phyloP scores from a whole-genome alignment of 2,329 filamentous ascomycete species.

The Aureobasidium sp. region DNA sequence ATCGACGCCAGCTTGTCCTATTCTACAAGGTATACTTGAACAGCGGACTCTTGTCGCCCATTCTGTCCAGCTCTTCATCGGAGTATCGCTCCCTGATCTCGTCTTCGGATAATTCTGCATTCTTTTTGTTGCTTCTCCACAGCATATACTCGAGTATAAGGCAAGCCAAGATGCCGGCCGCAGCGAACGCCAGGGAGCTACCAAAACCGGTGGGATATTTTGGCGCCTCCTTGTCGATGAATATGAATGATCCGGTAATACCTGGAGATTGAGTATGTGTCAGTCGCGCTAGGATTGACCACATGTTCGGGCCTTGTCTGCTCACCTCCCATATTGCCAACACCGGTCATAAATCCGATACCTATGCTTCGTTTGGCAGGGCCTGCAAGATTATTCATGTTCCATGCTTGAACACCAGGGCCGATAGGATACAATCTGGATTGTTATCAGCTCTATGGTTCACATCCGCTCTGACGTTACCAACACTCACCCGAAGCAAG shows the following conservation, averaged over 20 bases:
- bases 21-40: conserved; percentile 32
- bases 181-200: conserved; percentile 26
- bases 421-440: conserved; percentile 24
- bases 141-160: conserved; percentile 30
- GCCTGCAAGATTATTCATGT: conserved; percentile 28
- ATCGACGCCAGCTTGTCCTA: too few species aligned
- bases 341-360: conserved; percentile 33
- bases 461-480: background rate
- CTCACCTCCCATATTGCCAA: conserved; percentile 34
- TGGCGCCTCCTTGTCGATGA: conserved; percentile 19
- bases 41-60: conserved; percentile 34
- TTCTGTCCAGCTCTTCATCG: conserved; percentile 30
- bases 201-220: conserved; percentile 30
- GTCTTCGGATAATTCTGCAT: conserved; percentile 26
- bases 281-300: background rate
- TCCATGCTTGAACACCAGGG: conserved; percentile 27
- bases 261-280: conserved; percentile 19
- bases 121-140: conserved; percentile 25
- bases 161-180: conserved; percentile 22
- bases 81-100: conserved; percentile 30
- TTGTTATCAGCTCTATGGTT: background rate
- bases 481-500: conserved; percentile 20
- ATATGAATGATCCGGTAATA: conserved; percentile 32
- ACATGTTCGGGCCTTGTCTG: too few species aligned
- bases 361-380: conserved; percentile 33